Evolutionary conservation across 345 rosid genomes (phyloP).

Genomic region (Gossypioides kirkii): DNA sequence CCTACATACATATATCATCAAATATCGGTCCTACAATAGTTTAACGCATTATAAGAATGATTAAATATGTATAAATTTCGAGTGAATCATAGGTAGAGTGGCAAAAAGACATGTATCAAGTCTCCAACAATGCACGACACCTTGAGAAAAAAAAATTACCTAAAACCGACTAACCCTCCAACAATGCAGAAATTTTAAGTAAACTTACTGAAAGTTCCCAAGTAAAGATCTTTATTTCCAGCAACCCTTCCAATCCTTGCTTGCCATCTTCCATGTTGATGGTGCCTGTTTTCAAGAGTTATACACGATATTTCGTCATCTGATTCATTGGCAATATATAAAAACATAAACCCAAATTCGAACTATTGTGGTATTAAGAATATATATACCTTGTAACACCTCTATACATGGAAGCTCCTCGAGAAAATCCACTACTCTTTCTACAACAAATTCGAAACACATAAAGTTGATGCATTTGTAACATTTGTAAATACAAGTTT

Average conservation of each 20-base stretch:
- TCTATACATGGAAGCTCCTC: slow-evolving; percentile 90
- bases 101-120: too few relatives aligned
- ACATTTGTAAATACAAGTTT: neutral
- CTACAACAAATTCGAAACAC: slow-evolving; percentile 28
- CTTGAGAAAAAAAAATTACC: too few relatives aligned
- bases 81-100: too few relatives aligned
- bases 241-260: slow-evolving; percentile 98
- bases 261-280: slow-evolving; percentile 99
- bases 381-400: slow-evolving; percentile 78
- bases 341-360: too few relatives aligned
- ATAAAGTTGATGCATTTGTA: neutral
- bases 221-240: slow-evolving; percentile 91
- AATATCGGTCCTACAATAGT: too few relatives aligned
- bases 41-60: too few relatives aligned
- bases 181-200: neutral
- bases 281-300: slow-evolving; percentile 46
- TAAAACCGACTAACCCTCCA: too few relatives aligned
- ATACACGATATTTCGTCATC: too few relatives aligned
- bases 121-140: too few relatives aligned
- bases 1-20: slow-evolving; percentile 29
- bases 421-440: slow-evolving; percentile 96
- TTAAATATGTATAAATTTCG: too few relatives aligned
- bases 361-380: too few relatives aligned
- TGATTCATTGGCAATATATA: too few relatives aligned
- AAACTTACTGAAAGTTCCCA: slow-evolving; percentile 78